Conservation (phyloP, 306 rosid genomes). For the Psophocarpus tetragonolobus region DNA sequence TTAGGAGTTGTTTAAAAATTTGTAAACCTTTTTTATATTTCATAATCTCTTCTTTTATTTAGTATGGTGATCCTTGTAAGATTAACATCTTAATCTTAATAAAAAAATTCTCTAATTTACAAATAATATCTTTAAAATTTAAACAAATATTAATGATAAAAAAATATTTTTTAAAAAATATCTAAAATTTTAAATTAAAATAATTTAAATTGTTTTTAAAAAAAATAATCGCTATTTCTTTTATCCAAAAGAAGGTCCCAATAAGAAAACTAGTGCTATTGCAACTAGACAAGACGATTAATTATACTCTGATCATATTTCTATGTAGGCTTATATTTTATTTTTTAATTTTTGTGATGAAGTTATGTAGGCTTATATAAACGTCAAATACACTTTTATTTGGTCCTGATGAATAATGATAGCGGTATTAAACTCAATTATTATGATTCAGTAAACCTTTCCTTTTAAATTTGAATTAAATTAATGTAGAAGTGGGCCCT, state of each 20-base stretch:
- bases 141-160: too few relatives aligned
- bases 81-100: too few relatives aligned
- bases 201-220: too few relatives aligned
- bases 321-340: not conserved
- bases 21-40: too few relatives aligned
- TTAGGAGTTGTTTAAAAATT: too few relatives aligned
- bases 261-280: conserved; percentile 1
- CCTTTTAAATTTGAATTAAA: not conserved
- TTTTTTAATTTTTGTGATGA: too few relatives aligned
- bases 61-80: too few relatives aligned
- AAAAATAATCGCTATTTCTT: not conserved
- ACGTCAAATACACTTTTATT: conserved; percentile 20
- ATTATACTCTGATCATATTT: not conserved
- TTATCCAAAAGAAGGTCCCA: not conserved
- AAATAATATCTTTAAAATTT: too few relatives aligned
- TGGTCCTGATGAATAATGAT: conserved; percentile 28
- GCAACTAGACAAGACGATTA: conserved; percentile 24
- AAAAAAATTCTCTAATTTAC: too few relatives aligned
- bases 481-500: conserved; percentile 28
- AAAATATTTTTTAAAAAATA: too few relatives aligned
- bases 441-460: conserved; percentile 11
- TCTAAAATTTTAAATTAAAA: too few relatives aligned
- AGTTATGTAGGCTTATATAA: not conserved
- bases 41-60: too few relatives aligned
- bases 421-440: conserved; percentile 28